Evolutionary conservation across 2,329 filamentous ascomycete genomes (phyloP).

Genomic region (Penicillium freii): DNA sequence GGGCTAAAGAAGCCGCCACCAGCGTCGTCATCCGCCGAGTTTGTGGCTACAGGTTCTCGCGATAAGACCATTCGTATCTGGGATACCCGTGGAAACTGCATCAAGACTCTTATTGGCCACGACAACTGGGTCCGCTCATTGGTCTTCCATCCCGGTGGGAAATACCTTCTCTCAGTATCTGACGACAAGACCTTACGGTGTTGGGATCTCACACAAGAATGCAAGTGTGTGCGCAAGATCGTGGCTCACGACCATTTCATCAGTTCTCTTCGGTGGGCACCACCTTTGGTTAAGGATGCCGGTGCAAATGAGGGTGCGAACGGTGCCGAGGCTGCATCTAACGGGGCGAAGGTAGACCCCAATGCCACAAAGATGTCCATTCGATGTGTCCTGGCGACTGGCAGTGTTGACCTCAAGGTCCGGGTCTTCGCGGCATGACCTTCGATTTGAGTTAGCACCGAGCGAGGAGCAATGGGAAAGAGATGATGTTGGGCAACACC

Average conservation of each 20-base stretch:
- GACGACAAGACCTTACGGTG: slow-evolving; percentile 92
- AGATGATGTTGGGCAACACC: not conserved
- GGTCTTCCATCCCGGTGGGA: slow-evolving; percentile 87
- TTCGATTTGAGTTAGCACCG: not conserved
- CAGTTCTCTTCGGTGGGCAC: slow-evolving; percentile 84
- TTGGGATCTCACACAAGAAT: slow-evolving; percentile 90
- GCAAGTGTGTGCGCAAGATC: slow-evolving; percentile 81
- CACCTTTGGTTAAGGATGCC: slow-evolving; percentile 23
- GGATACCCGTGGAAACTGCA: slow-evolving; percentile 78
- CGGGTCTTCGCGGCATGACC: slow-evolving; percentile 43
- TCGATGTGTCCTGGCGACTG: slow-evolving; percentile 81
- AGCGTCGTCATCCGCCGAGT: slow-evolving; percentile 73
- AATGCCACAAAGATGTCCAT: slow-evolving; percentile 52
- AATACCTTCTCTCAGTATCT: slow-evolving; percentile 78
- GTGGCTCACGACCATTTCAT: slow-evolving; percentile 79
- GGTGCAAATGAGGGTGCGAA: slow-evolving; percentile 15
- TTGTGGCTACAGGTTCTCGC: slow-evolving; percentile 81
- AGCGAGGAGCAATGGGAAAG: not conserved
- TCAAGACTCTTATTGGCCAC: slow-evolving; percentile 82
- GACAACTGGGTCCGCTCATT: slow-evolving; percentile 91
- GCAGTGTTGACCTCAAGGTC: slow-evolving; percentile 67
- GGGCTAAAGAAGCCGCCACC: slow-evolving; percentile 80
- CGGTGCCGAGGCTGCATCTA: slow-evolving; percentile 16
- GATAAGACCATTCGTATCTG: slow-evolving; percentile 91
- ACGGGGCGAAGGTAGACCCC: slow-evolving; percentile 31